Evolutionary conservation across 176 grass and related monocot genomes (phyloP).

Genomic region (Alloteropsis semialata): DNA sequence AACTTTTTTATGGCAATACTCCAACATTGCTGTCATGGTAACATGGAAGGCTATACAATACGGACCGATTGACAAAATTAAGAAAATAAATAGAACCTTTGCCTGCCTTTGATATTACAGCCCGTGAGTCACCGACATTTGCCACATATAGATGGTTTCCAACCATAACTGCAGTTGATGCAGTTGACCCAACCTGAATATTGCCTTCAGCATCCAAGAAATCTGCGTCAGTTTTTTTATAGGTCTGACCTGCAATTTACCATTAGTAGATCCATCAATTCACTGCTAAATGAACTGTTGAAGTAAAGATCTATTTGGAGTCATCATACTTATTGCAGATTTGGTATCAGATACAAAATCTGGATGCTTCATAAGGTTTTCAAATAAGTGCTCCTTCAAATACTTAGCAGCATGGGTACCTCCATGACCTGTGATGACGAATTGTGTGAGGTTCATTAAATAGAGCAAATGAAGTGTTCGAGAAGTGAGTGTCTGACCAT

Average conservation of each 20-base stretch:
- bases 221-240: slow-evolving; percentile 69
- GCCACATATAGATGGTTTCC: slow-evolving; percentile 77
- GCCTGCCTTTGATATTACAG: slow-evolving; percentile 79
- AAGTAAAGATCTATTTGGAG: slow-evolving; percentile 22
- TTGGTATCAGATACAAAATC: slow-evolving; percentile 74
- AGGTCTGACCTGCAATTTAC: slow-evolving; percentile 67
- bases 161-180: slow-evolving; percentile 78
- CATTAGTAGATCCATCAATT: slow-evolving; percentile 23
- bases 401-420: slow-evolving; percentile 73
- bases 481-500: slow-evolving; percentile 49
- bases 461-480: slow-evolving; percentile 1
- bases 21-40: background rate
- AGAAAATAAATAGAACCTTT: slow-evolving; percentile 52
- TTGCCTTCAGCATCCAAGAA: slow-evolving; percentile 70
- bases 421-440: slow-evolving; percentile 69
- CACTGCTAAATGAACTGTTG: slow-evolving; percentile 1
- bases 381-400: slow-evolving; percentile 80
- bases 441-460: slow-evolving; percentile 31
- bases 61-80: background rate
- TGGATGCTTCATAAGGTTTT: slow-evolving; percentile 75
- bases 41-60: background rate
- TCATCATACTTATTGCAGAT: slow-evolving; percentile 71
- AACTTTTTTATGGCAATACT: background rate
- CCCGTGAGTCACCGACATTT: slow-evolving; percentile 93
- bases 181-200: slow-evolving; percentile 73